Evolutionary conservation across 257 asterid species (phyloP), one percentile per base, ranked within the genome.

Genomic region (Mentha longifolia): DNA sequence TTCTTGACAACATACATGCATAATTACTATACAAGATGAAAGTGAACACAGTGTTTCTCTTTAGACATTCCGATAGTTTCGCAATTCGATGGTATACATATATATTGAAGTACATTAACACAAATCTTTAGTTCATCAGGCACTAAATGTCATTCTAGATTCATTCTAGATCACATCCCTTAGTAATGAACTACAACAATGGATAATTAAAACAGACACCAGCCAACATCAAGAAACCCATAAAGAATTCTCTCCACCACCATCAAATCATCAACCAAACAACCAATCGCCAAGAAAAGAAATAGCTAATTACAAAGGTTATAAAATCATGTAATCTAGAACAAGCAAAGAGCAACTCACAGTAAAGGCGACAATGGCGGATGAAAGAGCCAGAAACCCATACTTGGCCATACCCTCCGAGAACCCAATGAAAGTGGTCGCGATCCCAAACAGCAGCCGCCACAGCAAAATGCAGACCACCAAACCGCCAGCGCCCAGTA

Each of bases 351-450:
- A 66, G 61, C 9, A 54, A 84, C 98, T 93, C 92, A 91, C 98
- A 68, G 94, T 82, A 76, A 93, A 91, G 1, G 95, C 85, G 64
- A 93, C 98, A 12, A 93, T 79, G 76, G 98, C 91, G 2, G 94
- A 72, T 5, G 98, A 93, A 76, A 93, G 92, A 76, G 97, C 98
- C 65, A 93, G 91, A 51, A 93, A 93, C 22, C 96, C 98, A 83
- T 89, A 93, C 86, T 93, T 86, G 16, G 98, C 97, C 97, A 93
- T 88, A 68, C 98, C 97, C 83, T 93, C 94, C 4, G 98, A 93
- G 58, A 93, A 78, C 20, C 97, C 90, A 65, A 93, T 68, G 75
- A 93, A 88, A 17, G 88, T 77, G 69, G 63, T 84, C 9, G 98
- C 98, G 74, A 93, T 75, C 67, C 97, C 97, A 80, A 88, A 92